Evolutionary conservation across 2,329 filamentous ascomycete genomes (phyloP).

Genomic region (Apiospora saccharicola): DNA sequence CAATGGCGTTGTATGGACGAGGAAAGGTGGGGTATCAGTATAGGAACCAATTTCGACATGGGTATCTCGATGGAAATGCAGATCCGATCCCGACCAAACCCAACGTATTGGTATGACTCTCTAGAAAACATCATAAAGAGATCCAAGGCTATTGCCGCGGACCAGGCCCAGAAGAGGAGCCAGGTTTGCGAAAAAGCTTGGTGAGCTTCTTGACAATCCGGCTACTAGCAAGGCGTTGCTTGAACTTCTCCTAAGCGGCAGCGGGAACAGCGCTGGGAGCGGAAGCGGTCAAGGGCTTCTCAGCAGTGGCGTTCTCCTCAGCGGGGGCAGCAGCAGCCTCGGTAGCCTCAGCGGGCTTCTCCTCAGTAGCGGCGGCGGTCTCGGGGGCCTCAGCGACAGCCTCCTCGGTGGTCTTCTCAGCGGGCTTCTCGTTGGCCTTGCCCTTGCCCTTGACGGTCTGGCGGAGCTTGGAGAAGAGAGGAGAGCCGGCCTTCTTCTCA

Average conservation of each 20-base stretch:
- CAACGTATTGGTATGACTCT: slow-evolving; percentile 41
- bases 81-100: slow-evolving; percentile 47
- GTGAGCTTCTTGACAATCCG: slow-evolving; percentile 12
- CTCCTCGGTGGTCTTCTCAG: slow-evolving; percentile 28
- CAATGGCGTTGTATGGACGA: slow-evolving; percentile 33
- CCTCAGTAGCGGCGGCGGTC: slow-evolving; percentile 34
- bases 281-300: slow-evolving; percentile 38
- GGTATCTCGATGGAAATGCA: slow-evolving; percentile 47
- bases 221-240: background rate
- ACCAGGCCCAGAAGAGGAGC: background rate
- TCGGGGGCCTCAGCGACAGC: slow-evolving; percentile 34
- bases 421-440: slow-evolving; percentile 36
- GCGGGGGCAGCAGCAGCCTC: slow-evolving; percentile 30
- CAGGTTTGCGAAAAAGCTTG: background rate
- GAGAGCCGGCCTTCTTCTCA: slow-evolving; percentile 59
- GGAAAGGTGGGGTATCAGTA: slow-evolving; percentile 43
- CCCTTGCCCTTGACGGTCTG: slow-evolving; percentile 45
- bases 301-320: slow-evolving; percentile 32
- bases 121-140: slow-evolving; percentile 40
- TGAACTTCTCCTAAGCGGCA: slow-evolving; percentile 42
- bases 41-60: slow-evolving; percentile 44
- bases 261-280: slow-evolving; percentile 42
- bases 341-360: slow-evolving; percentile 29
- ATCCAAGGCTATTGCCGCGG: slow-evolving; percentile 21
- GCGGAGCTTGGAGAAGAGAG: slow-evolving; percentile 65